These are phyloP conservation scores for Brassica cretica DNA, from an alignment of 345 rosid species.

Conservation along the genomic window DNA sequence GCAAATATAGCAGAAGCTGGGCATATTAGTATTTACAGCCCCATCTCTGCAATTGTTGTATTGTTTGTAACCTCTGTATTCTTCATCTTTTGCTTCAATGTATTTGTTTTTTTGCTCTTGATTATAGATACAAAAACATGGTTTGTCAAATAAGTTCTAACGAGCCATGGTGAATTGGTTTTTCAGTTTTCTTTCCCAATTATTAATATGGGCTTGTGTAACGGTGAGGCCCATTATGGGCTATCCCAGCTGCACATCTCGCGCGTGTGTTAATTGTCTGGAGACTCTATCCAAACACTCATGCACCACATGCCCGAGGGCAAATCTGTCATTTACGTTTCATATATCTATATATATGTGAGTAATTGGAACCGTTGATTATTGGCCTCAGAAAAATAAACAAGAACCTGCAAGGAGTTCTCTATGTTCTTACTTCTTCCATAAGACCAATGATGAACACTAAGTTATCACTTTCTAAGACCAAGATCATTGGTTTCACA, in stretches of 20 bases:
- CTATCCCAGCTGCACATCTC: neutral
- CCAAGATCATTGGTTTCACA: conserved; percentile 6
- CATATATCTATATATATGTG: conserved; percentile 28
- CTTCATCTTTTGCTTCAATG: conserved; percentile 7
- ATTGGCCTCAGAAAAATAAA: conserved; percentile 29
- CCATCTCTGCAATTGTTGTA: conserved; percentile 36
- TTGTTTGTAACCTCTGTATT: conserved; percentile 34
- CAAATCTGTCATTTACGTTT: neutral
- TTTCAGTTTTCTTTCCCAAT: neutral
- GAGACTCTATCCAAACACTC: conserved; percentile 1
- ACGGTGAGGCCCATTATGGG: no score
- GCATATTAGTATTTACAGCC: conserved; percentile 29
- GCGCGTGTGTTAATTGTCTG: neutral
- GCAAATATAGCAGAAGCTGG: conserved; percentile 34
- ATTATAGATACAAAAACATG: neutral
- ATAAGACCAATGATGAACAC: conserved; percentile 34
- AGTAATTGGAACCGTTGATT: neutral
- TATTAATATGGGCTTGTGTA: neutral
- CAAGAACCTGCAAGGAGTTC: conserved; percentile 20
- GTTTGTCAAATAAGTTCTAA: neutral
- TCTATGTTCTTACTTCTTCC: conserved; percentile 20
- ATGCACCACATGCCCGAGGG: conserved; percentile 14
- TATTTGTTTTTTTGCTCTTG: neutral
- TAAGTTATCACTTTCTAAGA: conserved; percentile 27
- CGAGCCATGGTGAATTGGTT: no score